Base-by-base conservation (phyloP, 2,329 filamentous ascomycete genomes). In the Diaporthe vaccinii region DNA sequence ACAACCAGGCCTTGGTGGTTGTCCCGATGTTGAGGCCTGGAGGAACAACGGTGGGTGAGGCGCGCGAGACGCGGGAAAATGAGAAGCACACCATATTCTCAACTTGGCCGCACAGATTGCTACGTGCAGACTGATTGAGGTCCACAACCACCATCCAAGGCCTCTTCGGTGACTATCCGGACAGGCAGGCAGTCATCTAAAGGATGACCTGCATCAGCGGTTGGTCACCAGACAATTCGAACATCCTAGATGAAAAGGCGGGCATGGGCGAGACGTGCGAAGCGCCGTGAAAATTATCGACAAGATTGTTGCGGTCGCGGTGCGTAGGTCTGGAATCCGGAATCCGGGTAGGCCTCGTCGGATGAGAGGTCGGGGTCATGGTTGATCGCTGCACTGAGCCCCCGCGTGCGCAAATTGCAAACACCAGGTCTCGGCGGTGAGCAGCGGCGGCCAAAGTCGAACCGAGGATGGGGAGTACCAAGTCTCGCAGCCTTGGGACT, bases 371-470 rank as follows among this genome's bases (percentile, higher is more conserved):
- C 49, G 20, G 46, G 65, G 65, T 20, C 65, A 69, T 69, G 65
- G 65, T 69, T 69, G 65, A 69, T 69, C 65, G 65, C 49, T 69
- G 65, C 65, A 55, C 15, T 28, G 65, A 28, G 34, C 14, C 22
- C 49, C 65, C 49, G 46, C 49, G 65, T 69, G 65, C 34, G 65
- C 49, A 55, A 41, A 28, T 69, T 69, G 55, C 46, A 55, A 31
- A 69, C 65, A 69, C 65, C 49, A 69, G 65, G 65, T 55, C 65
- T 69, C 65, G 65, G 65, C 65, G 65, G 65, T 69, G 65, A 69
- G 65, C 49, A 46, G 61, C 5, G 10, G 61, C 41, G 28, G 44
- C 39, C 61, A 67, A 31, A 34, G 61, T 67, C 17, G 41, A 67
- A 67, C 41, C 61, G 4, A 34, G 41, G 4, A n/a, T 20, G 20